A percentile compares a stretch with the other conserved stretches of the same genome.
phyloP scores from a whole-genome alignment of 2,329 filamentous ascomycete genomes.

The Colletotrichum cordylinicola region DNA sequence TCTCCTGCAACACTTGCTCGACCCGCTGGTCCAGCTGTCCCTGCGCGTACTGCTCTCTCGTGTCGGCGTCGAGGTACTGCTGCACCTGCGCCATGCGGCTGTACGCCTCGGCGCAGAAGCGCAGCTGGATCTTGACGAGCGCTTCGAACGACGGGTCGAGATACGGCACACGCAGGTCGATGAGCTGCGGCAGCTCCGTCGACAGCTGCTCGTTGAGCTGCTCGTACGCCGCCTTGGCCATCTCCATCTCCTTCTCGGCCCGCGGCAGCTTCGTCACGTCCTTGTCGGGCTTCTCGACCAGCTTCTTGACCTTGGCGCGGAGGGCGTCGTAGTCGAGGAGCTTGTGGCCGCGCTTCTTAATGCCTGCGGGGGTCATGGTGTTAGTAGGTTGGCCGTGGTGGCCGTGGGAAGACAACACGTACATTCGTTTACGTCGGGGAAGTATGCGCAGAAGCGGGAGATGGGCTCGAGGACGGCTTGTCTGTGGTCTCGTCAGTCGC shows the following conservation, averaged over 20 bases:
- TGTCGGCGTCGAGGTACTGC: slow-evolving; percentile 95
- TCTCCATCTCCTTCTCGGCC: slow-evolving; percentile 94
- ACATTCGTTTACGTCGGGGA: slow-evolving; percentile 98
- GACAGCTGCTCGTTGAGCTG: slow-evolving; percentile 97
- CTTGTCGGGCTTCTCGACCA: slow-evolving; percentile 98
- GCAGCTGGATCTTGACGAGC: slow-evolving; percentile 95
- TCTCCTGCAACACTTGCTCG: slow-evolving; percentile 96
- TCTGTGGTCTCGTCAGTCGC: slow-evolving; percentile 45
- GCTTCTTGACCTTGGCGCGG: slow-evolving; percentile 93
- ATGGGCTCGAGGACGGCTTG: slow-evolving; percentile 96
- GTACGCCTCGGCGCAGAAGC: slow-evolving; percentile 98
- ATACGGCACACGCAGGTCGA: slow-evolving; percentile 95
- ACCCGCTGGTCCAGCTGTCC: slow-evolving; percentile 91
- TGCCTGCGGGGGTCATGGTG: slow-evolving; percentile 57
- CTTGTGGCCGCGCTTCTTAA: slow-evolving; percentile 99
- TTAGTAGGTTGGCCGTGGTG: background rate
- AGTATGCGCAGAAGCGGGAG: slow-evolving; percentile 95
- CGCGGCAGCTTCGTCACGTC: slow-evolving; percentile 95
- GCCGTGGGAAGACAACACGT: slow-evolving; percentile 32
- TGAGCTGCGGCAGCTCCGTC: slow-evolving; percentile 90
- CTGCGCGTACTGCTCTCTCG: slow-evolving; percentile 92
- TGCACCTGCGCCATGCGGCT: slow-evolving; percentile 98
- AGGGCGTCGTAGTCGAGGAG: slow-evolving; percentile 97
- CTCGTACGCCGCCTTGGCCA: slow-evolving; percentile 92
- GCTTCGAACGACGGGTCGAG: slow-evolving; percentile 97